phyloP scores from a whole-genome alignment of 441 rosid genomes.

The Adansonia madagascariensis region DNA sequence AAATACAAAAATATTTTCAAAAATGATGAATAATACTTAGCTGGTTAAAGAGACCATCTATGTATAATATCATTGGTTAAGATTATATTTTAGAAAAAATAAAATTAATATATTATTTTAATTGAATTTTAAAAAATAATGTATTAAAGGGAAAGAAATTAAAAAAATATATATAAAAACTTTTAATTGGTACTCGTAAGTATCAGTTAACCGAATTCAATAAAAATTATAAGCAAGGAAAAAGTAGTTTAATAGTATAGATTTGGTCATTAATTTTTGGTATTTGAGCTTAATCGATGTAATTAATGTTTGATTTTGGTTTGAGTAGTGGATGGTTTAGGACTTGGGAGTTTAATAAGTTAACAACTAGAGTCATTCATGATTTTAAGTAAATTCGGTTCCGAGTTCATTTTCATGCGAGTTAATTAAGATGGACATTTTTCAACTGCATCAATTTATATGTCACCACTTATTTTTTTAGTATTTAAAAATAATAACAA shows the following conservation, averaged over 20 bases:
- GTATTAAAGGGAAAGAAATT: too few species aligned
- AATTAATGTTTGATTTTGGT: background rate
- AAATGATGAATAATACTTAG: too few species aligned
- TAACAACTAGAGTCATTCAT: background rate
- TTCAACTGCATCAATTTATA: background rate
- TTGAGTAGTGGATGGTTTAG: background rate
- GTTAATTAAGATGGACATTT: background rate
- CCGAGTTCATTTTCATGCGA: background rate
- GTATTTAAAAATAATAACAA: background rate
- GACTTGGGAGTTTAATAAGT: background rate
- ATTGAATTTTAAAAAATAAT: too few species aligned
- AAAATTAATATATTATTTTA: too few species aligned
- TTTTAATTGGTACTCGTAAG: too few species aligned
- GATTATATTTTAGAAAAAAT: too few species aligned
- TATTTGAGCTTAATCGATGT: background rate
- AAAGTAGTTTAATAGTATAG: background rate
- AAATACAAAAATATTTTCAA: too few species aligned
- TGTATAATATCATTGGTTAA: too few species aligned
- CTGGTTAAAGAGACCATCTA: too few species aligned
- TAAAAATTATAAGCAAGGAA: background rate
- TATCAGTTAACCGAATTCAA: too few species aligned
- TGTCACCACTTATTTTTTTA: background rate
- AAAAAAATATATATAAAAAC: too few species aligned
- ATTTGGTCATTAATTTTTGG: background rate
- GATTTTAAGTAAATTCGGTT: background rate